Base-by-base conservation (phyloP, 116 monocot genomes). In the Papilionanthe hybrid region DNA sequence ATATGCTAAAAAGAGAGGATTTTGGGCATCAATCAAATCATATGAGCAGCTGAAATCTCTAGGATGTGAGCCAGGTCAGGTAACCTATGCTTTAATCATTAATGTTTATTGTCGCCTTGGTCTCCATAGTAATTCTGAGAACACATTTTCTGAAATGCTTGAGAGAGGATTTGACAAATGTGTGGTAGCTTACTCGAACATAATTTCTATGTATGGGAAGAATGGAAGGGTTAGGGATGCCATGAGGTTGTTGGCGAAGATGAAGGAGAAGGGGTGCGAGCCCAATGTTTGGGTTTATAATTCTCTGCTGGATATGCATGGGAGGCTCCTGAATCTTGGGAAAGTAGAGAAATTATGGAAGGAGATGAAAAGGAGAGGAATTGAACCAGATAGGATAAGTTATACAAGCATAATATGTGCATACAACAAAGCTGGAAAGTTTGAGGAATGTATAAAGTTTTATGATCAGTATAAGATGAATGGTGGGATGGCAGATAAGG, bases 251-350 rank as follows among this genome's bases (percentile, higher is more conserved):
- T 58, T 97, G 45, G 94, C 92, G 5, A 86, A 77, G 81, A 97
- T 97, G 97, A 97, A 97, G 77, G 84, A 90, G 84, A 92, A 85
- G 67, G 83, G 90, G 7, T 97, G 92, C 45, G 78, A 88, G 76
- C 94, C 97, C 18, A 97, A 97, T 75, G 87, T 92, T 23, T 97
- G 89, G 88, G 92, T 97, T 0, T 97, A 97, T 41, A 97, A 91
- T 72, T 84, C 97, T 56, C 92, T 97, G 18, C 27, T 97, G 12
- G 92, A 97, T 85, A 91, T 91, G 87, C 85, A 92, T 30, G 91
- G 92, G 8, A 78, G 85, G 66, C 76, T 81, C 12, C 41, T 72
- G 50, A 82, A 93, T 42, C 41, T 86, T 23, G 84, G 84, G 79
- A 86, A 91, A 78, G 94, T 91, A 49, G 94, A 91, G 79, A 94